Base-by-base conservation (phyloP, 495 filamentous ascomycete species). In the Penicillium mononematosum region DNA sequence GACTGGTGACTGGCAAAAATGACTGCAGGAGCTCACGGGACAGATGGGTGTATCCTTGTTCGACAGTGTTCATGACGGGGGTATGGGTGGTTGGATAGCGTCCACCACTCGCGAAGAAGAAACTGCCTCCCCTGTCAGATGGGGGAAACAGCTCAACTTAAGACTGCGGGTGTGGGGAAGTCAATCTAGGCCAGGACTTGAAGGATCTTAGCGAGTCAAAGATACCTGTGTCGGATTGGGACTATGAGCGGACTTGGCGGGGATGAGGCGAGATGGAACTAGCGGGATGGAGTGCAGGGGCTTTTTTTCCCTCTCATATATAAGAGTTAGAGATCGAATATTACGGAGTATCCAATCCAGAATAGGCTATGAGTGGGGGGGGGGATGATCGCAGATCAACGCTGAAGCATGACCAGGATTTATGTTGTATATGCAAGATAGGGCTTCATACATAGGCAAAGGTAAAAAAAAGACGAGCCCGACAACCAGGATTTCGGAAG, bases 111-210 rank as follows among this genome's bases (percentile, higher is more conserved):
- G 25, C n/a, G 8, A 14, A 34, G 41, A 45, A 39, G 27, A 36
- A 42, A 55, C 53, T 55, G 44, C 29, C 53, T 12, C 32, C 53
- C 31, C 31, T 29, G 16, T 25, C 0, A 14, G 29, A 39, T 10
- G 19, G 42, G 43, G 53, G 43, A 8, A 46, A 32, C 53, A 55
- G 53, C 44, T 39, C 53, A 47, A 39, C 53, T 55, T 55, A 47
- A 47, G 29, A 27, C 42, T n/a, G 31, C 31, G 17, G 10, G n/a
- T 48, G 45, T 48, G 45, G 53, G 34, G 39, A 43, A 29, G 43
- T n/a, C 10, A 27, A 38, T 42, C 6, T 22, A 38, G 53, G 22
- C 44, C 14, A 45, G 29, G 32, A 14, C 17, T 53, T 17, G 31
- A 47, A 44, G 36, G 38, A 36, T 24, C 29, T 25, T 36, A 36